Percentiles rank a stretch among this genome's conserved stretches.
These are phyloP conservation scores for Debaryomyces psychrophilus DNA, from an alignment of 1,139 yeast species.

Conservation along the genomic window DNA sequence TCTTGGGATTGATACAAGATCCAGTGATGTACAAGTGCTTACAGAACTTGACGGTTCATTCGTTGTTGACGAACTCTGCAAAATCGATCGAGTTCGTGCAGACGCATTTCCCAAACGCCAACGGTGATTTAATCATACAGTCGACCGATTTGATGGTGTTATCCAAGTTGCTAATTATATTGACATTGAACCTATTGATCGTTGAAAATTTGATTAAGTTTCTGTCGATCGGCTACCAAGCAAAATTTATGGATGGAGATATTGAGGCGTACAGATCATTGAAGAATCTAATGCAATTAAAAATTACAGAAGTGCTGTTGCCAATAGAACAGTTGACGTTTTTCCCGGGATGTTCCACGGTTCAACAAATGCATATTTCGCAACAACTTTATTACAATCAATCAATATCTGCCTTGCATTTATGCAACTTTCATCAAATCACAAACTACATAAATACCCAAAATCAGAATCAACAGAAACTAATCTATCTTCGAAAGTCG, in stretches of 20 bases:
- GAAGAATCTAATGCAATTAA: constrained; percentile 32
- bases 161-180: constrained; percentile 32
- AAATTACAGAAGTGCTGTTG: constrained; percentile 32
- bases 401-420: constrained; percentile 35
- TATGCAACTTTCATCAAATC: constrained; percentile 41
- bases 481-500: constrained; percentile 37
- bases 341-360: constrained; percentile 22
- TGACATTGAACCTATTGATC: constrained; percentile 34
- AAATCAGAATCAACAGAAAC: constrained; percentile 37
- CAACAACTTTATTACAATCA: constrained; percentile 40
- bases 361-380: constrained; percentile 19
- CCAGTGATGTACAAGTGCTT: constrained; percentile 27
- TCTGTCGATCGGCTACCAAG: constrained; percentile 2
- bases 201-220: constrained; percentile 38
- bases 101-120: constrained; percentile 23
- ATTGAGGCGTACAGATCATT: constrained; percentile 19
- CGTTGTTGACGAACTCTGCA: constrained; percentile 27
- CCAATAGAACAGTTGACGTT: constrained; percentile 33
- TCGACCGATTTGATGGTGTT: constrained; percentile 38
- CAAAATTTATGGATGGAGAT: constrained; percentile 3
- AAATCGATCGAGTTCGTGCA: constrained; percentile 31
- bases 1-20: constrained; percentile 26
- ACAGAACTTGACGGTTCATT: constrained; percentile 35
- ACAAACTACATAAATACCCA: constrained; percentile 24
- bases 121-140: constrained; percentile 26